A percentile compares a stretch with the other conserved stretches of the same genome.
phyloP scores from a whole-genome alignment of 2,329 filamentous ascomycete species.

The Monosporascus ibericus region DNA sequence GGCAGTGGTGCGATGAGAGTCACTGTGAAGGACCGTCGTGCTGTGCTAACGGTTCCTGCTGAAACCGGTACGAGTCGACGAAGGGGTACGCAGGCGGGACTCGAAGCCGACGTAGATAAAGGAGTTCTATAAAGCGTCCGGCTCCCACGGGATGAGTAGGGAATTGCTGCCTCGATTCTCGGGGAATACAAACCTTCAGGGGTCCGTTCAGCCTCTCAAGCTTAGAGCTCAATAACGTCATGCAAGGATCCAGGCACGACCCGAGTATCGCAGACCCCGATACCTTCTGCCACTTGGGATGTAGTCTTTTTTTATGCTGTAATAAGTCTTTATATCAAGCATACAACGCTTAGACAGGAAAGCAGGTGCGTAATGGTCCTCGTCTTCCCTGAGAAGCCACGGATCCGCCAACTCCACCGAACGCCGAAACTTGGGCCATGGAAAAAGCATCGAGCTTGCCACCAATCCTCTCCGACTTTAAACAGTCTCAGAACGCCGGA shows the following conservation, averaged over 20 bases:
- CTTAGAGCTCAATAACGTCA: background rate
- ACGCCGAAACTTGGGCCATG: background rate
- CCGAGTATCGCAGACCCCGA: background rate
- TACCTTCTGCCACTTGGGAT: background rate
- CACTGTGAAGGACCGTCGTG: background rate
- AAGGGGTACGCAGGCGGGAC: background rate
- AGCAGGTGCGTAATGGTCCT: background rate
- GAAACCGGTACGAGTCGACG: background rate
- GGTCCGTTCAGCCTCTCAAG: background rate
- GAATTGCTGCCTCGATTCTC: background rate
- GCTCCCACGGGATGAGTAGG: too few species aligned
- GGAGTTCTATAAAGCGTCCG: too few species aligned
- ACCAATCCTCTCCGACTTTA: background rate
- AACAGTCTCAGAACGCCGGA: background rate
- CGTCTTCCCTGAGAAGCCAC: background rate
- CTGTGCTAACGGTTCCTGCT: conserved; percentile 4
- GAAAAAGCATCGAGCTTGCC: background rate
- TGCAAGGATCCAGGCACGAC: background rate
- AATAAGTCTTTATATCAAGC: background rate
- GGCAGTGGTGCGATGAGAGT: conserved; percentile 1
- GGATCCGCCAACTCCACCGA: background rate
- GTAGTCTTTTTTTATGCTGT: background rate
- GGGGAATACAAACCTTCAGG: background rate
- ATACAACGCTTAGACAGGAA: background rate
- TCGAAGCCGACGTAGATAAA: background rate